Evolutionary conservation across 345 rosid species (phyloP).

Genomic region (Citrus glauca): DNA sequence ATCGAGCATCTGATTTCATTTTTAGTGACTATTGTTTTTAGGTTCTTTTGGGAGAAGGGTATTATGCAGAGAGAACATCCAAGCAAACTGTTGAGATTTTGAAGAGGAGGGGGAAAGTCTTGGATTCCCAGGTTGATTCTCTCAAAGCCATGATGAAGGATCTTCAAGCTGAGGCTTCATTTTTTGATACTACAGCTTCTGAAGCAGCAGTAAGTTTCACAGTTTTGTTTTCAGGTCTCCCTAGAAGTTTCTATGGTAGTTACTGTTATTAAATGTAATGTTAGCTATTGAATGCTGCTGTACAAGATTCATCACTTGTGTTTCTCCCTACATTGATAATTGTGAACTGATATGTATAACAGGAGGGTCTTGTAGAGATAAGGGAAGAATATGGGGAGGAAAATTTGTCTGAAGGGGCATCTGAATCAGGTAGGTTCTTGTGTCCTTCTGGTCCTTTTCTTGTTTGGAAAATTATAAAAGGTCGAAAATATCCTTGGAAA

Average conservation of each 20-base stretch:
- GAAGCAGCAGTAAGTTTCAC: slow-evolving; percentile 62
- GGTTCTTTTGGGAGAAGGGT: slow-evolving; percentile 88
- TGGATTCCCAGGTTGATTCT: slow-evolving; percentile 57
- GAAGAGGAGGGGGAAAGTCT: slow-evolving; percentile 67
- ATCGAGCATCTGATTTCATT: background rate
- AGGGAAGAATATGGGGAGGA: slow-evolving; percentile 67
- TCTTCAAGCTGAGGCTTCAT: slow-evolving; percentile 73
- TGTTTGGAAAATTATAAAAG: background rate
- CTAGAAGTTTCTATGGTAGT: too few species aligned
- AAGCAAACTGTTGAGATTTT: slow-evolving; percentile 78
- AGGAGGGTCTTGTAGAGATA: slow-evolving; percentile 95
- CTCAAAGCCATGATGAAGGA: slow-evolving; percentile 68
- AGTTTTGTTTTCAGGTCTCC: background rate
- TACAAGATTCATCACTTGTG: background rate
- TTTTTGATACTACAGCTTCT: slow-evolving; percentile 68
- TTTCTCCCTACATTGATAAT: background rate
- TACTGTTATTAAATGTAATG: background rate
- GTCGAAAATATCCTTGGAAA: background rate
- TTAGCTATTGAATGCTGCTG: background rate
- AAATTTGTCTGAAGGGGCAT: slow-evolving; percentile 25
- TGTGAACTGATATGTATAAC: background rate
- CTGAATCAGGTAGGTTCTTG: slow-evolving; percentile 37
- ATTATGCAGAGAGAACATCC: slow-evolving; percentile 65
- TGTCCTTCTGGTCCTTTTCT: background rate
- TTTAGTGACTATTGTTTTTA: slow-evolving; percentile 8